These are phyloP conservation scores for Carex sylvatica DNA, from an alignment of 202 grass and related monocot species.

Conservation along the genomic window DNA sequence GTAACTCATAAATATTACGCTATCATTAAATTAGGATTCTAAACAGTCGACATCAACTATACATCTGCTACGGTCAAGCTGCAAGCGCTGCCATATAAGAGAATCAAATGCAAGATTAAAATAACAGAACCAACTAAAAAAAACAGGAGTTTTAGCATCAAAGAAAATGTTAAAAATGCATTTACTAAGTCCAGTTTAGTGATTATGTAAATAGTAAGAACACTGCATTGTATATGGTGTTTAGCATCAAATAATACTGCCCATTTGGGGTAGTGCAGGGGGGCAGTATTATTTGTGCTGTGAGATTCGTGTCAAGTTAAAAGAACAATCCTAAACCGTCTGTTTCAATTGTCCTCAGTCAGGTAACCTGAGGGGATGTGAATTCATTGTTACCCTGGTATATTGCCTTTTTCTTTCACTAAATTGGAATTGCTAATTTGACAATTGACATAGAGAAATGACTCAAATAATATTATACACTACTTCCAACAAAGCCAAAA, in stretches of 20 bases:
- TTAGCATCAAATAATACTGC: too few relatives aligned
- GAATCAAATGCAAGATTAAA: neutral
- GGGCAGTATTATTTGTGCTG: too few relatives aligned
- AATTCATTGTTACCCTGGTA: neutral
- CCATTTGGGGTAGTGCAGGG: too few relatives aligned
- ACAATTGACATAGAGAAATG: neutral
- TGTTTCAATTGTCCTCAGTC: too few relatives aligned
- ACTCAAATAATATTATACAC: neutral
- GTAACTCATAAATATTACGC: neutral
- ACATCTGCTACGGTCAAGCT: neutral
- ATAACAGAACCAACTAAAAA: neutral
- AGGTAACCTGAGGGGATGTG: too few relatives aligned
- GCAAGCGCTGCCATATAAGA: neutral
- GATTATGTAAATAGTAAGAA: neutral
- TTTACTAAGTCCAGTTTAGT: neutral
- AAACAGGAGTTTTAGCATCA: neutral
- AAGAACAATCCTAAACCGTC: too few relatives aligned
- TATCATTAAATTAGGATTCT: conserved; percentile 4
- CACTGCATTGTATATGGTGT: neutral
- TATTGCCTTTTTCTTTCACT: neutral
- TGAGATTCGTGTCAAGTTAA: too few relatives aligned
- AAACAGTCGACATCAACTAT: neutral
- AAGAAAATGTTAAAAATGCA: neutral
- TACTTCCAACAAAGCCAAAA: neutral
- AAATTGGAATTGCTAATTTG: neutral